These are phyloP conservation scores for Psilocybe cyanescens DNA, from an alignment of 768 basidiomycete species.

Conservation along the genomic window DNA sequence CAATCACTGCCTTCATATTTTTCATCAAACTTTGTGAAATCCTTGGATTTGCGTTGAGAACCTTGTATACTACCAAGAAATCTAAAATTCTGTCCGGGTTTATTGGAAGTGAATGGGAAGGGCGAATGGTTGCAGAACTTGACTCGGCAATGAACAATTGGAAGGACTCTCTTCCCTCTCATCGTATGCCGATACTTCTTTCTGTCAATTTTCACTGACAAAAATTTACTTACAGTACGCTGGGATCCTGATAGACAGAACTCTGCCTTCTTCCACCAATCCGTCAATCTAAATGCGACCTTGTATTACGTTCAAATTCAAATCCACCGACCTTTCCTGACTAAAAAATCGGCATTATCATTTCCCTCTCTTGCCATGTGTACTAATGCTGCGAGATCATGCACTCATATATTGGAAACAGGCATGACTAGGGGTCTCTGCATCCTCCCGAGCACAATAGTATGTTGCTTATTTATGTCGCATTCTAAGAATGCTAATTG, in stretches of 20 bases:
- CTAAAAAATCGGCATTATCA: slow-evolving; percentile 40
- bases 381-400: slow-evolving; percentile 73
- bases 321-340: slow-evolving; percentile 72
- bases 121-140: slow-evolving; percentile 58
- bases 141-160: slow-evolving; percentile 67
- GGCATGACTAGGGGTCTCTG: slow-evolving; percentile 39
- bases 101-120: slow-evolving; percentile 60
- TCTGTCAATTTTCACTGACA: neutral
- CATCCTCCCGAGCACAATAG: slow-evolving; percentile 34
- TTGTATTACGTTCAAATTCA: slow-evolving; percentile 62
- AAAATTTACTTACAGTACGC: slow-evolving; percentile 17
- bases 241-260: slow-evolving; percentile 28
- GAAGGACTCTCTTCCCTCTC: slow-evolving; percentile 61
- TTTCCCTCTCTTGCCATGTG: slow-evolving; percentile 70
- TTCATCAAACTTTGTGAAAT: slow-evolving; percentile 65
- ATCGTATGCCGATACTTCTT: slow-evolving; percentile 27
- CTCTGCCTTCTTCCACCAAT: slow-evolving; percentile 49
- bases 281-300: slow-evolving; percentile 47
- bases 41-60: slow-evolving; percentile 61
- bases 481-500: neutral
- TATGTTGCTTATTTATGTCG: slow-evolving; percentile 11
- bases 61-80: slow-evolving; percentile 51
- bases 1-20: slow-evolving; percentile 54
- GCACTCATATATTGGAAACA: slow-evolving; percentile 67
- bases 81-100: slow-evolving; percentile 41